A percentile compares a stretch with the other conserved stretches of the same genome.
Evolutionary conservation across 768 basidiomycete genomes (phyloP).

Genomic region (Leccinellum luteum): DNA sequence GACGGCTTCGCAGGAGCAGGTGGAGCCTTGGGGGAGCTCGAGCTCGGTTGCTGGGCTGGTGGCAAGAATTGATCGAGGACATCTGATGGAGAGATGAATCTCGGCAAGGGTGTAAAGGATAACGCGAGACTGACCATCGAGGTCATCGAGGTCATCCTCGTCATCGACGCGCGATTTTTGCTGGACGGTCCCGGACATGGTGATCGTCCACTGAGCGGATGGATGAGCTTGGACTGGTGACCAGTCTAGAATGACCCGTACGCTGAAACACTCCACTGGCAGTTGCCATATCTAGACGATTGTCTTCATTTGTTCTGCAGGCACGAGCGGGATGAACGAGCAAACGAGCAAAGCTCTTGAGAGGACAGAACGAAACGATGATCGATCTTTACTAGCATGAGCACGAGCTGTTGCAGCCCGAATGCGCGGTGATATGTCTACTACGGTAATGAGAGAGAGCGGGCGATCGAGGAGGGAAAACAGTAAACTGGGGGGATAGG

Average conservation of each 20-base stretch:
- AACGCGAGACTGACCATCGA: slow-evolving; percentile 35
- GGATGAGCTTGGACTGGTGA: neutral
- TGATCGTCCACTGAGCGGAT: neutral
- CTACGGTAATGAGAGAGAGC: too few relatives aligned
- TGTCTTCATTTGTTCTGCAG: too few relatives aligned
- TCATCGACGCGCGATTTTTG: slow-evolving; percentile 27
- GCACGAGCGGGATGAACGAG: too few relatives aligned
- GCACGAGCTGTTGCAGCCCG: too few relatives aligned
- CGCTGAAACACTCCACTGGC: too few relatives aligned
- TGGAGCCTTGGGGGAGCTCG: slow-evolving; percentile 13
- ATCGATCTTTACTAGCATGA: too few relatives aligned
- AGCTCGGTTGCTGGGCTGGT: slow-evolving; percentile 6
- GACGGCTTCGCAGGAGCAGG: slow-evolving; percentile 17
- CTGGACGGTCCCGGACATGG: neutral
- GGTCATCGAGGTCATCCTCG: slow-evolving; percentile 41
- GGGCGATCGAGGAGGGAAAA: too few relatives aligned
- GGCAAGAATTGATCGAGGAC: slow-evolving; percentile 46
- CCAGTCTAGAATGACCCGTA: neutral
- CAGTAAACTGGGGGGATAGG: too few relatives aligned
- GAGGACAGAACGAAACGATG: too few relatives aligned
- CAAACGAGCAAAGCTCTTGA: too few relatives aligned
- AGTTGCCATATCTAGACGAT: too few relatives aligned
- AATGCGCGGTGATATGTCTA: too few relatives aligned
- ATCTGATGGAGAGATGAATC: slow-evolving; percentile 34
- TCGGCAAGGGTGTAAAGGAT: neutral